Evolutionary conservation across 192 early-diverging fungal genomes (phyloP).

Genomic region (Spinellus fusiger): DNA sequence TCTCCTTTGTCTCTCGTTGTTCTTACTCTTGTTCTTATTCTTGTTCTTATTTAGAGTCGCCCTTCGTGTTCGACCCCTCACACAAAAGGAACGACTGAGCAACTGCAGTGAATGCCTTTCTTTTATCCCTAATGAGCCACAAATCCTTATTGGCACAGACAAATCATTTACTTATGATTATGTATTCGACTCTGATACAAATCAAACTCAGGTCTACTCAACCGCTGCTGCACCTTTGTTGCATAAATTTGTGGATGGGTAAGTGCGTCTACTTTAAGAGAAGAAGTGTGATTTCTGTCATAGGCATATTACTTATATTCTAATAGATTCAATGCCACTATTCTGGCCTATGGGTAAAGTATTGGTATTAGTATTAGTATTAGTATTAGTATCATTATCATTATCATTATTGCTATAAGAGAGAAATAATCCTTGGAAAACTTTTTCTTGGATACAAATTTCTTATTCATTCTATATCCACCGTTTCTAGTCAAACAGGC

Average conservation of each 20-base stretch:
- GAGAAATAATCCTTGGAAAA: too few relatives aligned
- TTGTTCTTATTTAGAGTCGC: constrained; percentile 50
- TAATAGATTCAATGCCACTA: constrained; percentile 85
- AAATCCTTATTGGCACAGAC: constrained; percentile 58
- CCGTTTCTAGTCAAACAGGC: constrained; percentile 66
- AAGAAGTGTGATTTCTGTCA: neutral
- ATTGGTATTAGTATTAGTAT: neutral
- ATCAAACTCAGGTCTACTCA: constrained; percentile 55
- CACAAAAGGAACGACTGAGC: constrained; percentile 61
- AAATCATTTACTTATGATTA: constrained; percentile 67
- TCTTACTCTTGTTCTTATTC: neutral
- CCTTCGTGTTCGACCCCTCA: constrained; percentile 74
- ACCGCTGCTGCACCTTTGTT: constrained; percentile 53
- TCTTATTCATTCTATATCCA: too few relatives aligned
- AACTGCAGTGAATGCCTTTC: constrained; percentile 56
- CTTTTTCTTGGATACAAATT: too few relatives aligned
- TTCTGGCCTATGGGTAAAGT: constrained; percentile 80
- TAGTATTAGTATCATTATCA: neutral
- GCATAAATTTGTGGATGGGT: constrained; percentile 69
- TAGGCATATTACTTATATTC: neutral
- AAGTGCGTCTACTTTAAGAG: constrained; percentile 11
- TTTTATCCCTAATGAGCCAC: constrained; percentile 52
- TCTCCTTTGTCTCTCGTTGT: neutral
- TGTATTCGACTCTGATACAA: constrained; percentile 51
- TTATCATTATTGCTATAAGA: constrained; percentile 7